Conservation (phyloP, 768 basidiomycete species). For the Kwoniella botswanensis region DNA sequence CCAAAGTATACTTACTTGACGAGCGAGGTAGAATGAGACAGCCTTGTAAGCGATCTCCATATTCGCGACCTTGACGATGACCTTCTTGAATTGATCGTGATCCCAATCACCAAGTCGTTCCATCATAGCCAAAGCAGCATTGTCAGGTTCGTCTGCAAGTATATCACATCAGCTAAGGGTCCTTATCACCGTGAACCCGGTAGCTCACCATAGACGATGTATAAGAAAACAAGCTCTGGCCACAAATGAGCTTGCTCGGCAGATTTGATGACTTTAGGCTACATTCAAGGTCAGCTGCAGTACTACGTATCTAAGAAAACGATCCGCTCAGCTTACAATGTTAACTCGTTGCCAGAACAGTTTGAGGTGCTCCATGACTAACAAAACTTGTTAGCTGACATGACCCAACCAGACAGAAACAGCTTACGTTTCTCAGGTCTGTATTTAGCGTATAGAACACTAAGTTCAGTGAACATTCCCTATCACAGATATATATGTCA, state of each 20-base stretch:
- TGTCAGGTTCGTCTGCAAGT: constrained; percentile 67
- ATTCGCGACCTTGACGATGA: constrained; percentile 93
- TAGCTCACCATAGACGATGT: constrained; percentile 96
- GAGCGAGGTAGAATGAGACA: constrained; percentile 56
- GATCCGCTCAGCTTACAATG: constrained; percentile 62
- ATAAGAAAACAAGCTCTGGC: constrained; percentile 97
- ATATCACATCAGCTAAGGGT: constrained; percentile 20
- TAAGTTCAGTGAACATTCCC: constrained; percentile 95
- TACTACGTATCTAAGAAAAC: neutral
- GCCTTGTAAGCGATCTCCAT: constrained; percentile 97
- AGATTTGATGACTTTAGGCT: constrained; percentile 95
- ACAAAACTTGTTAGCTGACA: constrained; percentile 14
- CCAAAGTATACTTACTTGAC: constrained; percentile 31
- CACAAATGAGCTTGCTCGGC: constrained; percentile 96
- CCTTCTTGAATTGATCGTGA: constrained; percentile 99
- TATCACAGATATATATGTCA: constrained; percentile 19
- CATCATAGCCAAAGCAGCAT: constrained; percentile 97
- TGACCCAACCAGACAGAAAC: too few relatives aligned
- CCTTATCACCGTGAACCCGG: constrained; percentile 38
- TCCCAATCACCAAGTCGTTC: constrained; percentile 99
- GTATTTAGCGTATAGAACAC: constrained; percentile 92
- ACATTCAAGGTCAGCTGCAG: constrained; percentile 2
- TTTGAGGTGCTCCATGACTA: constrained; percentile 98
- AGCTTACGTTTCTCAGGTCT: constrained; percentile 82
- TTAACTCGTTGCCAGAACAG: constrained; percentile 88